These are phyloP conservation scores for Peronospora farinosa DNA, from an alignment of 352 stramenopile genomes.

Conservation along the genomic window DNA sequence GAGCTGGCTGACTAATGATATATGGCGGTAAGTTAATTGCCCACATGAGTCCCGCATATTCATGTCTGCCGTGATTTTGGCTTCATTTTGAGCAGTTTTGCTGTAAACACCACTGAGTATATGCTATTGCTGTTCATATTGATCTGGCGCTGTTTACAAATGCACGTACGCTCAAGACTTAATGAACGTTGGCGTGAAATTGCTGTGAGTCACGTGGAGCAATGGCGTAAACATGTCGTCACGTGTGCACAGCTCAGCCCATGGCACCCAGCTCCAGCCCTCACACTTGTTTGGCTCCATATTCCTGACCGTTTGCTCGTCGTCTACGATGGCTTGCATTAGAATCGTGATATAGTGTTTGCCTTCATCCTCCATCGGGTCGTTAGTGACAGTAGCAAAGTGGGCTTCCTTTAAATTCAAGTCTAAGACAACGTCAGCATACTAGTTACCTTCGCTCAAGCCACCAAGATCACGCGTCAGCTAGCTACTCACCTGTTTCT, in stretches of 20 bases:
- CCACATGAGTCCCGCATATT: no score
- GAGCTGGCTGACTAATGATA: no score
- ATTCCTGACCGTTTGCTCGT: conserved; percentile 46
- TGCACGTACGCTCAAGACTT: not conserved
- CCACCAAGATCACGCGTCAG: not conserved
- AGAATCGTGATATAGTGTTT: conserved; percentile 87
- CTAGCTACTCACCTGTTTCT: conserved; percentile 50
- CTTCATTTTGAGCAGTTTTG: no score
- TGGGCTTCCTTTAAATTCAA: conserved; percentile 44
- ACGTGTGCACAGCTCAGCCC: conserved; percentile 38
- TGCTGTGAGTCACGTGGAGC: conserved; percentile 54
- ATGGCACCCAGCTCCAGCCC: conserved; percentile 64
- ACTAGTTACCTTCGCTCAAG: conserved; percentile 1
- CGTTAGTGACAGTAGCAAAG: conserved; percentile 77
- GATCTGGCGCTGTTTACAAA: not conserved
- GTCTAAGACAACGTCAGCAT: conserved; percentile 27
- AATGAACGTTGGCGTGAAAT: conserved; percentile 42
- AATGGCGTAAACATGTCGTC: conserved; percentile 76
- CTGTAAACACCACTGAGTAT: no score
- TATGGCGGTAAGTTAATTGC: no score
- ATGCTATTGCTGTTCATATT: not conserved
- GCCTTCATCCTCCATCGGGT: conserved; percentile 70
- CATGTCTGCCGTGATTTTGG: no score
- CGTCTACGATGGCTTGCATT: conserved; percentile 58
- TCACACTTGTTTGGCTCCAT: conserved; percentile 84